Evolutionary conservation across 768 basidiomycete species (phyloP).

Genomic region (Lactarius psammicola): DNA sequence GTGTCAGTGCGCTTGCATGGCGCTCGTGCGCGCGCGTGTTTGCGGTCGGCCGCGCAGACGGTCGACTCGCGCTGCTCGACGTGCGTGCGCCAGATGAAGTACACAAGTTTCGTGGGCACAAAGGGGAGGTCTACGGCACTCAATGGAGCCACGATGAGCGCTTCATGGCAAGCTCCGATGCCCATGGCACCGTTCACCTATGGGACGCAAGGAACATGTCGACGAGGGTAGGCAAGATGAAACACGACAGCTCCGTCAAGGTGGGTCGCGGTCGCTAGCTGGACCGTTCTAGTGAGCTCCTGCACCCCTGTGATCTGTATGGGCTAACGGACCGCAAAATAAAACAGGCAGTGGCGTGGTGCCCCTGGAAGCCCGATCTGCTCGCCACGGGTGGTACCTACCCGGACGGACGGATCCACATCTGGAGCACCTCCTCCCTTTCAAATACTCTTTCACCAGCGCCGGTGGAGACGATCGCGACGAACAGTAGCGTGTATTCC

Average conservation of each 20-base stretch:
- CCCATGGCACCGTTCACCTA: conserved; percentile 42
- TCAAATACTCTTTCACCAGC: conserved; percentile 43
- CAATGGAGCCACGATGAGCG: conserved; percentile 43
- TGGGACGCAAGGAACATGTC: conserved; percentile 43
- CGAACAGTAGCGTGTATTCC: conserved; percentile 55
- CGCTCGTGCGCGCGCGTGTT: conserved; percentile 35
- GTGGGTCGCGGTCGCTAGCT: conserved; percentile 29
- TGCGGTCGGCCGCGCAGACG: conserved; percentile 42
- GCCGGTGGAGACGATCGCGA: conserved; percentile 46
- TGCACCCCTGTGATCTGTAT: conserved; percentile 9
- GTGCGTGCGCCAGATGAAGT: conserved; percentile 35
- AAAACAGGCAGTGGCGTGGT: conserved; percentile 66
- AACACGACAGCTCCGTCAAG: conserved; percentile 47
- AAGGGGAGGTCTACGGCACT: conserved; percentile 41
- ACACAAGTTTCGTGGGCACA: conserved; percentile 35
- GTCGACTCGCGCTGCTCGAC: conserved; percentile 41
- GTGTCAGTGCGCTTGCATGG: conserved; percentile 46
- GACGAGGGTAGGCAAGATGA: conserved; percentile 41
- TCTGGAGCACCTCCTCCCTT: conserved; percentile 51
- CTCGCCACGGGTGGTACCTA: conserved; percentile 67
- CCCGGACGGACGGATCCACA: conserved; percentile 55
- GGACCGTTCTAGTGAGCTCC: not conserved
- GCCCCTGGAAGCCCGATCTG: conserved; percentile 67
- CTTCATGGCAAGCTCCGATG: conserved; percentile 43
- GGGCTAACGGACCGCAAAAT: conserved; percentile 1